These are phyloP conservation scores for Sporodiniella umbellata DNA, from an alignment of 371 early-diverging fungal genomes.

Conservation along the genomic window DNA sequence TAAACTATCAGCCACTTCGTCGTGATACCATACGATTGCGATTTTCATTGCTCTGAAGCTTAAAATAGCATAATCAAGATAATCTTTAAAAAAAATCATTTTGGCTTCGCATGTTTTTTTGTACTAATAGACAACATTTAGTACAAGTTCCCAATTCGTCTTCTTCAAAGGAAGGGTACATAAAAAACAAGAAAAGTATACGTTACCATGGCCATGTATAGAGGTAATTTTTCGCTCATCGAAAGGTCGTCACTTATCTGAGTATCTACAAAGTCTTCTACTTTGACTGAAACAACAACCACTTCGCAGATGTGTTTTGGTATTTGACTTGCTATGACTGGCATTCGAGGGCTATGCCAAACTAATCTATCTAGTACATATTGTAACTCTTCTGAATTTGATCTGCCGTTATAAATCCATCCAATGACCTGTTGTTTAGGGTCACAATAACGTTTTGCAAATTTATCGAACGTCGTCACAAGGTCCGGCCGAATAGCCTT, in stretches of 20 bases:
- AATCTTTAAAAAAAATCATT: slow-evolving; percentile 40
- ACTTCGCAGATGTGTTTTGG: slow-evolving; percentile 45
- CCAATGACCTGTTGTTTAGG: slow-evolving; percentile 28
- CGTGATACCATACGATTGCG: slow-evolving; percentile 65
- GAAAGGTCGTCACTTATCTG: background rate
- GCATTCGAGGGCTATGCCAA: slow-evolving; percentile 57
- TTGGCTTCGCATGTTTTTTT: slow-evolving; percentile 29
- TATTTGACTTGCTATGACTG: slow-evolving; percentile 49
- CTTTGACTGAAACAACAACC: slow-evolving; percentile 19
- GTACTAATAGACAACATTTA: slow-evolving; percentile 6
- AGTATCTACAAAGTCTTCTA: slow-evolving; percentile 1
- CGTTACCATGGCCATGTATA: background rate
- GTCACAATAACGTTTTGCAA: slow-evolving; percentile 60
- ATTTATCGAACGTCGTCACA: slow-evolving; percentile 40
- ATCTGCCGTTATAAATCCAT: slow-evolving; percentile 17
- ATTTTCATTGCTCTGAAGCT: slow-evolving; percentile 45
- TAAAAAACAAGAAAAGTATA: no score
- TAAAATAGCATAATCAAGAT: slow-evolving; percentile 40
- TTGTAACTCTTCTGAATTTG: slow-evolving; percentile 47
- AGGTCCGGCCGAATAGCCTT: slow-evolving; percentile 30
- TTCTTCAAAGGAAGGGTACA: no score
- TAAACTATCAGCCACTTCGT: slow-evolving; percentile 38
- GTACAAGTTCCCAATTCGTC: no score
- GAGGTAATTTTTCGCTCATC: background rate
- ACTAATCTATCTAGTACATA: slow-evolving; percentile 47